Evolutionary conservation across 441 rosid species (phyloP), one percentile per base, ranked within the genome.

Genomic region (Gossypium davidsonii): DNA sequence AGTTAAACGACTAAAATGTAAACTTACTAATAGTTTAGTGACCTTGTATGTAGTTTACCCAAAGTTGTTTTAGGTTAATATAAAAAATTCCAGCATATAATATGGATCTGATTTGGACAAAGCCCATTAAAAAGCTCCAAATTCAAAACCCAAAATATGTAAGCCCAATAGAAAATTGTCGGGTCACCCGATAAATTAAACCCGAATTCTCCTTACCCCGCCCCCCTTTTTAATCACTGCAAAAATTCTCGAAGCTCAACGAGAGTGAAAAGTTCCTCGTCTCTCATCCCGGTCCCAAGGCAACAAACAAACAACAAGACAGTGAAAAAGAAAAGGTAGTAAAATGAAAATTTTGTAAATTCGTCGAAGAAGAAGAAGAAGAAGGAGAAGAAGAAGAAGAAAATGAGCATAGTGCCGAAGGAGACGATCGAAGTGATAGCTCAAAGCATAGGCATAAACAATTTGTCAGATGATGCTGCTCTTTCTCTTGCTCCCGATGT

Each of bases 381-480:
- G n/a, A 23, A 11, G 31, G 6, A 20, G 52, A 67, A 31, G 48
- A 42, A 20, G 14, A 26, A 15, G 14, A 51, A 14, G 51, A 82
- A 58, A 75, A 92, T 92, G 98, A 94, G 97, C 80, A 87, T 94
- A 52, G 95, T 94, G 59, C 85, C 96, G 8, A 90, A 94, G 83
- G 97, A 94, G 79, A 86, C 93, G 52, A 84, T 90, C 68, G 93
- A 92, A 79, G 98, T 94, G 71, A 84, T 89, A 25, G 95, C 97
- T 15, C 98, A 92, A 74, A 89, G 95, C 82, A 81, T 86, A 17
- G 98, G 97, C 18, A 89, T 92, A 73, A 84, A 68, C 61, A 89
- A 85, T 70, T 73, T 94, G 76, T 85, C 87, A 37, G 77, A 84
- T 6, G 97, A 91, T 70, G 98, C 87, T 25, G 90, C 94, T 9